Evolutionary conservation across 257 asterid species (phyloP).

Genomic region (Nicotiana benthamiana): DNA sequence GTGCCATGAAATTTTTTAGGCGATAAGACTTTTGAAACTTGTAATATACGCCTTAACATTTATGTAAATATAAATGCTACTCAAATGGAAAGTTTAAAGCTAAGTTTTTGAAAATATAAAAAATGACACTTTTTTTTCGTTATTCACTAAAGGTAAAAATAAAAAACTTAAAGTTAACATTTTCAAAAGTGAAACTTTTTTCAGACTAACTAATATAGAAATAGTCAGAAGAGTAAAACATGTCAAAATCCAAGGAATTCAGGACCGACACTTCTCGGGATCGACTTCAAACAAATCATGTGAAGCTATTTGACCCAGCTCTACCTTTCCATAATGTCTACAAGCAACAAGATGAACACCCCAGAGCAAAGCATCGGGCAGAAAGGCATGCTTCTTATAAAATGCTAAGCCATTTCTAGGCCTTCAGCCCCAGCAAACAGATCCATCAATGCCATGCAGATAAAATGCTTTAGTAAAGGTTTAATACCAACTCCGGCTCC

Average conservation of each 20-base stretch:
- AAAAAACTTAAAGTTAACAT: rapidly evolving
- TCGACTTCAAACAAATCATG: slow-evolving; percentile 30
- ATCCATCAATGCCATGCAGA: slow-evolving; percentile 48
- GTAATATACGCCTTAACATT: too few relatives aligned
- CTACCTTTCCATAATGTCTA: slow-evolving; percentile 47
- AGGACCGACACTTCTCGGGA: slow-evolving; percentile 17
- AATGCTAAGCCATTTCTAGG: slow-evolving; percentile 38
- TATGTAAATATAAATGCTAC: too few relatives aligned
- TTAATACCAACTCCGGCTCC: slow-evolving; percentile 39
- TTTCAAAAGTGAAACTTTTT: too few relatives aligned
- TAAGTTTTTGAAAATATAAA: too few relatives aligned
- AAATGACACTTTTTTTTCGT: too few relatives aligned
- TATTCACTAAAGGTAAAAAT: too few relatives aligned
- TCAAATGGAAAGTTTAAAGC: too few relatives aligned
- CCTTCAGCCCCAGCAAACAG: slow-evolving; percentile 58
- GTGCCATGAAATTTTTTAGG: too few relatives aligned
- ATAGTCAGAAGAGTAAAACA: too few relatives aligned
- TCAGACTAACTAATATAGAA: too few relatives aligned
- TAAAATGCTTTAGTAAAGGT: slow-evolving; percentile 50
- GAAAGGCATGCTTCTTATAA: slow-evolving; percentile 39
- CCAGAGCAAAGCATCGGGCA: slow-evolving; percentile 46
- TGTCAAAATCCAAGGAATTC: background rate
- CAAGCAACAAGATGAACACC: slow-evolving; percentile 53
- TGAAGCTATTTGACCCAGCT: slow-evolving; percentile 43
- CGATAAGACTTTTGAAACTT: too few relatives aligned